Evolutionary conservation across 2,329 filamentous ascomycete species (phyloP).

Genomic region (Fusarium sp.): DNA sequence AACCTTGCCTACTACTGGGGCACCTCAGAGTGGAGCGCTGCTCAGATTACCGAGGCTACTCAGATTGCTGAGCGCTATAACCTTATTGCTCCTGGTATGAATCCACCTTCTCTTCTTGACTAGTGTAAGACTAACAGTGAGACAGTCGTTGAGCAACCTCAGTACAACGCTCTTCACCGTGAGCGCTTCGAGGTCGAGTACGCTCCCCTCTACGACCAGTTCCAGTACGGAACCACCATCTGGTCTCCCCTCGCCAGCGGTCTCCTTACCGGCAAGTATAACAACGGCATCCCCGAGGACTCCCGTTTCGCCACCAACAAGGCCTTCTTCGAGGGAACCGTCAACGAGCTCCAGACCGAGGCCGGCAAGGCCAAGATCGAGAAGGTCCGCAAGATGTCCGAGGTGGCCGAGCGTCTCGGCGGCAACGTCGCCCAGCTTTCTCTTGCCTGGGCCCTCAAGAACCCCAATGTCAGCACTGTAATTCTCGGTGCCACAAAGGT

Average conservation of each 20-base stretch:
- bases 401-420: slow-evolving; percentile 41
- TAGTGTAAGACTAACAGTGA: accelerated
- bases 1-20: slow-evolving; percentile 55
- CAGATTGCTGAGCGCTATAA: slow-evolving; percentile 66
- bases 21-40: slow-evolving; percentile 75
- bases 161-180: slow-evolving; percentile 72
- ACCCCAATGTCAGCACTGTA: slow-evolving; percentile 46
- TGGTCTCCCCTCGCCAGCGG: slow-evolving; percentile 68
- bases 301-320: slow-evolving; percentile 62
- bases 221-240: slow-evolving; percentile 69
- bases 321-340: slow-evolving; percentile 32
- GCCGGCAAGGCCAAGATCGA: slow-evolving; percentile 45
- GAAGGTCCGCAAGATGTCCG: slow-evolving; percentile 42
- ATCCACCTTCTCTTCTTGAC: accelerated
- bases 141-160: slow-evolving; percentile 71
- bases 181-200: slow-evolving; percentile 72
- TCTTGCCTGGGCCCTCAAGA: slow-evolving; percentile 44
- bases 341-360: slow-evolving; percentile 24
- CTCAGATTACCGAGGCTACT: slow-evolving; percentile 70
- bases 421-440: slow-evolving; percentile 42
- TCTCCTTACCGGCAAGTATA: slow-evolving; percentile 74
- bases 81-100: slow-evolving; percentile 65
- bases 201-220: slow-evolving; percentile 67
- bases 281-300: slow-evolving; percentile 65
- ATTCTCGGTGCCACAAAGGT: slow-evolving; percentile 46